Evolutionary conservation across 2,329 filamentous ascomycete genomes (phyloP).

Genomic region (Rachicladosporium sp.): DNA sequence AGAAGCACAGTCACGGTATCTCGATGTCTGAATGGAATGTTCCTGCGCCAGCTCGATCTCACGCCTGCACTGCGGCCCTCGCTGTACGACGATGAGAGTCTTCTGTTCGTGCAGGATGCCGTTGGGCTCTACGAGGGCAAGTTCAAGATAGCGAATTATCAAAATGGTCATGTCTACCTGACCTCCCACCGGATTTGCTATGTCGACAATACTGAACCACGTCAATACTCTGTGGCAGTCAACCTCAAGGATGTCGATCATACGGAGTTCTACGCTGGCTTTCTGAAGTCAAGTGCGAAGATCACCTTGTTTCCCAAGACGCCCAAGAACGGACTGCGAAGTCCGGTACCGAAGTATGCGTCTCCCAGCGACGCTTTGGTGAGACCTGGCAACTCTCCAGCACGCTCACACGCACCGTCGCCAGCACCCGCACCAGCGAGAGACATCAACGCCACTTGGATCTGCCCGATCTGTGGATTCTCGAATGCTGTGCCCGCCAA

Average conservation of each 20-base stretch:
- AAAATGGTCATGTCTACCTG: conserved; percentile 91
- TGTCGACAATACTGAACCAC: conserved; percentile 75
- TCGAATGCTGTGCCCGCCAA: conserved; percentile 87
- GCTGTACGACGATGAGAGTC: conserved; percentile 82
- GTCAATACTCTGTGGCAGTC: conserved; percentile 71
- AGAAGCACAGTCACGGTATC: too few species aligned
- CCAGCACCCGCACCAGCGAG: conserved; percentile 28
- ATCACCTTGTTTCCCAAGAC: conserved; percentile 80
- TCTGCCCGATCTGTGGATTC: conserved; percentile 91
- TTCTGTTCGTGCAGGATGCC: conserved; percentile 94
- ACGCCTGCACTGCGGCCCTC: conserved; percentile 91
- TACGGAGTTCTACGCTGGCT: conserved; percentile 83
- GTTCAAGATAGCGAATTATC: conserved; percentile 85
- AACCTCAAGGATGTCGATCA: conserved; percentile 85
- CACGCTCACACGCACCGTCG: conserved; percentile 31
- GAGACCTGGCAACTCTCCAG: conserved; percentile 36
- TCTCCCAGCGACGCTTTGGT: conserved; percentile 30
- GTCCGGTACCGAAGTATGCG: conserved; percentile 35
- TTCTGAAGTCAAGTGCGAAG: conserved; percentile 89
- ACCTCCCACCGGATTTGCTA: conserved; percentile 95
- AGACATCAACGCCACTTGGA: conserved; percentile 64
- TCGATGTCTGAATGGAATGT: conserved; percentile 50
- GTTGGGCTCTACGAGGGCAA: conserved; percentile 97
- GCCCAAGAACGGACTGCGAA: conserved; percentile 48
- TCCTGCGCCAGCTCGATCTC: conserved; percentile 87